A percentile compares a stretch with the other conserved stretches of the same genome.
phyloP scores from a whole-genome alignment of 257 asterid genomes.

The Paulownia fortunei region DNA sequence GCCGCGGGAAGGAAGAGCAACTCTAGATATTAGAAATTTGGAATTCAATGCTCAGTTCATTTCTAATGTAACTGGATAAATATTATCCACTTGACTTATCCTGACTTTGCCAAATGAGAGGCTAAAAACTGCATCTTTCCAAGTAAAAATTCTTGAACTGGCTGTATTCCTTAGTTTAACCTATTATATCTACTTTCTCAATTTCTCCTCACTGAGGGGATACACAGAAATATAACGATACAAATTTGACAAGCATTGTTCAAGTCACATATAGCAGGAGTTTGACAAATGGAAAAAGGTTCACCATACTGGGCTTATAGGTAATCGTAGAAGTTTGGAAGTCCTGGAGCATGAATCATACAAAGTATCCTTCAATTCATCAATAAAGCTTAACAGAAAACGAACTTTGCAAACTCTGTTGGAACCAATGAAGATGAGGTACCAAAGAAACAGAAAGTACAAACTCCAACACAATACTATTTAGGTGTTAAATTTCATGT shows the following conservation, averaged over 20 bases:
- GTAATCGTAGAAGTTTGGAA: not conserved
- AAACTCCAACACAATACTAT: not conserved
- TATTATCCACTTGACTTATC: not conserved
- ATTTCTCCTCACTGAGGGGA: not conserved
- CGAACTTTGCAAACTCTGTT: not conserved
- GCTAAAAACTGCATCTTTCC: not conserved
- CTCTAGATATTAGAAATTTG: not conserved
- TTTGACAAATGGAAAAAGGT: slow-evolving; percentile 9
- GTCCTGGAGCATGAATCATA: not conserved
- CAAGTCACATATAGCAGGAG: slow-evolving; percentile 5
- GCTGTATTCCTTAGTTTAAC: not conserved
- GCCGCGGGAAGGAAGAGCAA: not conserved
- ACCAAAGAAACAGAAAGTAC: not conserved
- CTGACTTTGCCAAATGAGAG: not conserved
- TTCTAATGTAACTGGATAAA: not conserved
- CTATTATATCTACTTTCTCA: not conserved
- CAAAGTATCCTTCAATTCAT: not conserved
- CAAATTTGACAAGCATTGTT: not conserved
- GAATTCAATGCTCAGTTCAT: not conserved
- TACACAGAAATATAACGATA: not conserved
- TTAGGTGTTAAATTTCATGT: not conserved
- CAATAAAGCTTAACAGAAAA: slow-evolving; percentile 1
- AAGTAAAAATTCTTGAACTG: slow-evolving; percentile 1
- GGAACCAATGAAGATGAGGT: not conserved
- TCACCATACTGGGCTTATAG: not conserved